Conservation (phyloP, 2,329 filamentous ascomycete genomes). For the Aspergillus novofumigatus region DNA sequence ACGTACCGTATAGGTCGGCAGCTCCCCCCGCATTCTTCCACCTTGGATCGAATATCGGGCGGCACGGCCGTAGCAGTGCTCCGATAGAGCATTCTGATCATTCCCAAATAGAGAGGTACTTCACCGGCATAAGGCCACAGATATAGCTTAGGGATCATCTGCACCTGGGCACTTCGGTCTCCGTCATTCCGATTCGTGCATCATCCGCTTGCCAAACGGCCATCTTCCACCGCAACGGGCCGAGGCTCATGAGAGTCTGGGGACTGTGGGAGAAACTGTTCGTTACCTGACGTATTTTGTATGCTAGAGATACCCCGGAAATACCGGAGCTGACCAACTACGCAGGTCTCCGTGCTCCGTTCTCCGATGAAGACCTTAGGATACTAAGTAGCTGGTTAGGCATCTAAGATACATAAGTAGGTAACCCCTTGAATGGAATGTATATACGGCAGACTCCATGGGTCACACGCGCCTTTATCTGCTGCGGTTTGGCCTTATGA, state of each 20-base stretch:
- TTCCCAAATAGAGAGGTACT: too few species aligned
- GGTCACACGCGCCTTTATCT: background rate
- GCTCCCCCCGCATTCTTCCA: conserved; percentile 7
- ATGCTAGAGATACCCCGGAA: background rate
- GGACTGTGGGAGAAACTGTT: background rate
- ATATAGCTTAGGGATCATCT: background rate
- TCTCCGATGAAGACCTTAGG: background rate
- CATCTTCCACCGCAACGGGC: background rate
- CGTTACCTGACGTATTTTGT: background rate
- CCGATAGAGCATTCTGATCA: background rate
- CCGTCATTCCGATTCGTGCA: background rate
- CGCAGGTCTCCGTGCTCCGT: background rate
- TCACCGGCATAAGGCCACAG: background rate
- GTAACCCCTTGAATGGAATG: background rate
- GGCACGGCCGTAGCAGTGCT: background rate
- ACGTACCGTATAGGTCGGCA: background rate
- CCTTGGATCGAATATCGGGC: background rate
- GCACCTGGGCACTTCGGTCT: background rate
- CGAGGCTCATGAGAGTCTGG: background rate
- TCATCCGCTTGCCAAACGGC: background rate
- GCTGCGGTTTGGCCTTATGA: background rate
- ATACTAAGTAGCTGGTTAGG: too few species aligned
- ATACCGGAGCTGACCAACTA: background rate
- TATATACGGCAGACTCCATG: background rate
- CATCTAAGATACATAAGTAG: too few species aligned